These are phyloP conservation scores for Fonsecaea pedrosoi DNA, from an alignment of 2,329 filamentous ascomycete species.

Conservation along the genomic window DNA sequence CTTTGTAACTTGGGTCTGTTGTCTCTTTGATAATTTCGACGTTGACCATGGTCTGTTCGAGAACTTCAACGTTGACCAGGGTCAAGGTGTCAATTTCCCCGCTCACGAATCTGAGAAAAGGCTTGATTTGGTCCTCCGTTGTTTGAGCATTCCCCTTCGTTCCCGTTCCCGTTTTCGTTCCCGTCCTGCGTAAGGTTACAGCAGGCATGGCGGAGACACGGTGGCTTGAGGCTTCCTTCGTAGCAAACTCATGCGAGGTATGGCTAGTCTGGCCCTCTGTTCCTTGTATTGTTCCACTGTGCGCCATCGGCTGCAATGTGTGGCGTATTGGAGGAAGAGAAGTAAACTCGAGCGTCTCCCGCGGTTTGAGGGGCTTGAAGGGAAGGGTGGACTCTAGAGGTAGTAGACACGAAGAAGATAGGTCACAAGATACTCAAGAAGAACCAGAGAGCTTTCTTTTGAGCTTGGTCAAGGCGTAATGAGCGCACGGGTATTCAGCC, in stretches of 20 bases:
- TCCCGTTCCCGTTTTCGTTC: too few relatives aligned
- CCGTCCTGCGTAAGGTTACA: constrained; percentile 9
- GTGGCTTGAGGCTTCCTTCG: background rate
- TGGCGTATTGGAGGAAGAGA: background rate
- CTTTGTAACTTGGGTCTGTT: background rate
- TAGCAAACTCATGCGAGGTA: background rate
- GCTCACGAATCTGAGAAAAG: background rate
- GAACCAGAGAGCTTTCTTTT: background rate
- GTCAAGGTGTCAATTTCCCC: constrained; percentile 11
- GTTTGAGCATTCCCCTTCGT: background rate
- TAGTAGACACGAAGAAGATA: background rate
- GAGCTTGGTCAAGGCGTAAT: background rate
- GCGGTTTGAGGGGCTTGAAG: background rate
- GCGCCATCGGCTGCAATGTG: background rate
- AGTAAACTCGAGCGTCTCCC: background rate
- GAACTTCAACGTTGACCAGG: constrained; percentile 4
- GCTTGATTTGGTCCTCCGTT: background rate
- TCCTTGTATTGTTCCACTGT: background rate
- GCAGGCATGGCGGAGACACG: background rate
- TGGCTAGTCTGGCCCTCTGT: background rate
- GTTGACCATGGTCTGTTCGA: background rate
- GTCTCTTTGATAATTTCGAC: too few relatives aligned
- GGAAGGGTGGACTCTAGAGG: background rate
- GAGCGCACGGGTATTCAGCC: background rate
- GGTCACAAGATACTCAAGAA: background rate